Evolutionary conservation across 768 basidiomycete species (phyloP), one percentile per base, ranked within the genome.

Genomic region (Brasilioporus rufonigricans): DNA sequence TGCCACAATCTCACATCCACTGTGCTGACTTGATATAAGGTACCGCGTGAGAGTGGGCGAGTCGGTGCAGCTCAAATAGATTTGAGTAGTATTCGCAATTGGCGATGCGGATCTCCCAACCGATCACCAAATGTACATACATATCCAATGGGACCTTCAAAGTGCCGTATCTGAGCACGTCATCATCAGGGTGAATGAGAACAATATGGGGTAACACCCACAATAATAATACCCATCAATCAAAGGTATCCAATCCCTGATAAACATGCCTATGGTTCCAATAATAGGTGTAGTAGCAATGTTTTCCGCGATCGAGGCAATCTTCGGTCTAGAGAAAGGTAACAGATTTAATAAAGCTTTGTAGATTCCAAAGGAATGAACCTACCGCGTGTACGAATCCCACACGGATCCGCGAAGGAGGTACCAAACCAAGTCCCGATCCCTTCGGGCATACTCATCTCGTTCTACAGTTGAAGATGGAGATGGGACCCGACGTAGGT

Each of bases 211-310:
- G 23, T 10, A 40, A n/a, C 24, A 56, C 91, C 56, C 65, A 91
- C 91, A 93, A 77, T 93, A 93, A 75, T 93, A 86, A 73, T 93
- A 93, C 65, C 90, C 89, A 67, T 93, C 84, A 56, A 93, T 89
- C 67, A 93, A 73, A 19, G 91, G 92, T 59, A 93, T 83, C 91
- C 92, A 93, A 64, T 92, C 91, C 59, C 83, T 85, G 54, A 91
- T 67, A 54, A 93, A 73, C 24, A 84, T 81, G 59, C 89, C 77
- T 38, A 91, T 70, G 45, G 91, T 66, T n/a, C 85, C 82, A 26
- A 93, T 64, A 26, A 92, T 48, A 16, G 90, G 90, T 43, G 77
- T 77, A 52, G 74, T 74, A 4, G 82, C 75, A 19, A 82, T 78
- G 40, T 68, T 74, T 57, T 81, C 72, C 31, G 82, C 84, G 58